These are phyloP conservation scores for Isabelozyma rhagii DNA, from an alignment of 805 yeast genomes.

Conservation along the genomic window DNA sequence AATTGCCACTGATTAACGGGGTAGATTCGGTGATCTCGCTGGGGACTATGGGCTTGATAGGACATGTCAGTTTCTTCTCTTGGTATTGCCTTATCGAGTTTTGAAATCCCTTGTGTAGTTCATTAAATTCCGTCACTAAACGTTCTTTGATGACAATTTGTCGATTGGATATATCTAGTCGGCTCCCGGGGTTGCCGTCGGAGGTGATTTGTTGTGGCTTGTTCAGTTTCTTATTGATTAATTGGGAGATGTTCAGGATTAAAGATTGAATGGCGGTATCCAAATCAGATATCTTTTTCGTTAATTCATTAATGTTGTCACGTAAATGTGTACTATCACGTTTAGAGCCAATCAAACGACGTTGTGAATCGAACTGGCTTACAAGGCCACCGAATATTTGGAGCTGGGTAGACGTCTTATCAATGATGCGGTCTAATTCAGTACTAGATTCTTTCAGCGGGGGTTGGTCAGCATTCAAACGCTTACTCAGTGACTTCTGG, in stretches of 20 bases:
- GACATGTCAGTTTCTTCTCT: slow-evolving; percentile 39
- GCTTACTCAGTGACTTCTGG: slow-evolving; percentile 24
- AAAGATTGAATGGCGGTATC: slow-evolving; percentile 30
- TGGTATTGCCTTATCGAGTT: slow-evolving; percentile 43
- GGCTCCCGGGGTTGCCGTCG: not conserved
- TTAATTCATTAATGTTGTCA: slow-evolving; percentile 27
- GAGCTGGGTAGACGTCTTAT: slow-evolving; percentile 36
- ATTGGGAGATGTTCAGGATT: slow-evolving; percentile 20
- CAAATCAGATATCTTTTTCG: slow-evolving; percentile 27
- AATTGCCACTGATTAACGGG: slow-evolving; percentile 31
- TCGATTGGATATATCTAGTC: slow-evolving; percentile 32
- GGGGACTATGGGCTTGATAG: slow-evolving; percentile 8
- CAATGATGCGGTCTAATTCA: slow-evolving; percentile 32
- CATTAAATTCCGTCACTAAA: slow-evolving; percentile 53
- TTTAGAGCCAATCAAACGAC: slow-evolving; percentile 50
- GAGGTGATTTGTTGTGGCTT: slow-evolving; percentile 2
- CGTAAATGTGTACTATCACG: slow-evolving; percentile 43
- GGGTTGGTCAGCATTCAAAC: not conserved
- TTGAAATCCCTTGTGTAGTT: slow-evolving; percentile 43
- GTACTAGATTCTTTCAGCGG: slow-evolving; percentile 7
- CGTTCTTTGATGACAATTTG: slow-evolving; percentile 49
- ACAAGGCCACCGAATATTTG: slow-evolving; percentile 49
- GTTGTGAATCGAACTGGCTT: slow-evolving; percentile 47
- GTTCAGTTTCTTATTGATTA: slow-evolving; percentile 27
- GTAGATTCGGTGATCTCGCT: slow-evolving; percentile 24